A percentile compares a stretch with the other conserved stretches of the same genome.
phyloP scores from a whole-genome alignment of 164 flowering plant species.

The Nymphaea thermarum region DNA sequence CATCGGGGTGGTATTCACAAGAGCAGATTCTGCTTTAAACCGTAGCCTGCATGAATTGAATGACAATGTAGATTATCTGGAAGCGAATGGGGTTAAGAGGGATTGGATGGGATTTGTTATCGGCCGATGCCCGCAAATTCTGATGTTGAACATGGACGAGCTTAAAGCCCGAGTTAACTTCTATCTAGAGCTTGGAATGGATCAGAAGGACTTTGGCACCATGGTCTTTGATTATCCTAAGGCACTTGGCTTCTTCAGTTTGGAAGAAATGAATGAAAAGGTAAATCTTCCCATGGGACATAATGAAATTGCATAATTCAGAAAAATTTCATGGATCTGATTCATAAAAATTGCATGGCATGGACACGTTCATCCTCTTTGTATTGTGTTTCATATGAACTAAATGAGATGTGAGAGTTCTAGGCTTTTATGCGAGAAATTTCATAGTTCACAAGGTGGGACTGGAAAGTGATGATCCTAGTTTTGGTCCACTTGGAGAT shows the following conservation, averaged over 20 bases:
- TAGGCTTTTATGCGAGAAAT: no score
- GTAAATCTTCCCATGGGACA: conserved; percentile 16
- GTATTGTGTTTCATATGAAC: no score
- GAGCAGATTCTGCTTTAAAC: conserved; percentile 40
- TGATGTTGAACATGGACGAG: conserved; percentile 56
- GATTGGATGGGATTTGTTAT: conserved; percentile 88
- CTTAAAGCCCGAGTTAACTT: conserved; percentile 51
- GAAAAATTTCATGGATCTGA: no score
- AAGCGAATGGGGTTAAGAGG: conserved; percentile 62
- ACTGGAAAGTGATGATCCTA: no score
- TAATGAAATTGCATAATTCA: no score
- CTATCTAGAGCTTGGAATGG: conserved; percentile 72
- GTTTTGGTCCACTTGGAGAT: no score
- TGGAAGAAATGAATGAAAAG: conserved; percentile 85
- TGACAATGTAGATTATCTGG: conserved; percentile 52
- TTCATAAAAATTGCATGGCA: no score
- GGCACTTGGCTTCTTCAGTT: conserved; percentile 52
- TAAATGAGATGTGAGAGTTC: no score
- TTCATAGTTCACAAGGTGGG: no score
- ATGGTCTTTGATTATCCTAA: conserved; percentile 86
- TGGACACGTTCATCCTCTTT: no score
- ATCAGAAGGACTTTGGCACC: conserved; percentile 76
- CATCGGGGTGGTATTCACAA: conserved; percentile 45
- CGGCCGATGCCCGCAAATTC: conserved; percentile 57
- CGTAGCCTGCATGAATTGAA: conserved; percentile 50